These are phyloP conservation scores for Termitomyces sp. DNA, from an alignment of 768 basidiomycete species.

Conservation along the genomic window DNA sequence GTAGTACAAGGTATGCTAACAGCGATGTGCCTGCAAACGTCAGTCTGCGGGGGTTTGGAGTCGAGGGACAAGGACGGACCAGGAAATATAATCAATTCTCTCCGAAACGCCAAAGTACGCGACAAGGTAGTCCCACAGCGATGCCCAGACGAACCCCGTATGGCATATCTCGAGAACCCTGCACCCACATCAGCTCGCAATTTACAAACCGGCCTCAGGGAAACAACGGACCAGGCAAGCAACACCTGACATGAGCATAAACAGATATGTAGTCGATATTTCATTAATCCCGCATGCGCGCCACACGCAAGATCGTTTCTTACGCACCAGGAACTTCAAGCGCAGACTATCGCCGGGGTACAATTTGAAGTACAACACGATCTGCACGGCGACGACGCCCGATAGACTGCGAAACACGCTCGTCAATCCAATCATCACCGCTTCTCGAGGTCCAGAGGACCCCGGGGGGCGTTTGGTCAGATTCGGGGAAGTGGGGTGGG, in stretches of 20 bases:
- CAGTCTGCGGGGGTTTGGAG: not conserved
- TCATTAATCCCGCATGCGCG: too few relatives aligned
- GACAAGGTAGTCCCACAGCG: conserved; percentile 25
- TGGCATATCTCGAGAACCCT: conserved; percentile 36
- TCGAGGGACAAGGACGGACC: not conserved
- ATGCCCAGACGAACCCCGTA: conserved; percentile 31
- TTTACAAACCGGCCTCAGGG: not conserved
- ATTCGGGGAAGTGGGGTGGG: too few relatives aligned
- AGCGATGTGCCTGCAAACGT: conserved; percentile 13
- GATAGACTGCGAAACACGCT: too few relatives aligned
- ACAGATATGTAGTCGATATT: too few relatives aligned
- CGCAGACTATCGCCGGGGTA: conserved; percentile 12
- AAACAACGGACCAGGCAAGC: conserved; percentile 8
- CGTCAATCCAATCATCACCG: too few relatives aligned
- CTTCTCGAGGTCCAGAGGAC: too few relatives aligned
- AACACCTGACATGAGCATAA: conserved; percentile 13
- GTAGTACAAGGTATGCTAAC: conserved; percentile 2
- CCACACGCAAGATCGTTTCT: not conserved
- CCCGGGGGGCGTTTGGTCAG: too few relatives aligned
- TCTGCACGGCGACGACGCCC: too few relatives aligned
- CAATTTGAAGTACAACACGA: conserved; percentile 18
- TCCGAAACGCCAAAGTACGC: not conserved
- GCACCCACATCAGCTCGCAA: not conserved
- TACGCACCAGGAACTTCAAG: conserved; percentile 14
- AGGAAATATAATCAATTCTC: not conserved